Conservation (phyloP, 2,329 filamentous ascomycete species). For the Pseudofabraea citricarpa region DNA sequence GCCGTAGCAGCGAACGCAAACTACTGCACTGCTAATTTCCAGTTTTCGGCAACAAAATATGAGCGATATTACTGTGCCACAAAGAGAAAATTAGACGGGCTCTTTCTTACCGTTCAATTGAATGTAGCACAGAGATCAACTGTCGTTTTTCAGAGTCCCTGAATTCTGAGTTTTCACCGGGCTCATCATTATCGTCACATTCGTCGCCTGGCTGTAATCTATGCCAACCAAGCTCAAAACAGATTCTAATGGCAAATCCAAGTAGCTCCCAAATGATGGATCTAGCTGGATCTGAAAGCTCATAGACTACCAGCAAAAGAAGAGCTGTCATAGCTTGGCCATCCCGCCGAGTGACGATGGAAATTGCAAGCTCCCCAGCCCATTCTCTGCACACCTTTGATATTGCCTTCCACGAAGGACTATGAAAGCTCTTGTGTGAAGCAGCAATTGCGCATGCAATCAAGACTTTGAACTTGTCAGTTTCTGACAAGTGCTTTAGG, state of each 20-base stretch:
- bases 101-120: not conserved
- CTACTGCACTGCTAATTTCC: no score
- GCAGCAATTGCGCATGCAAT: slow-evolving; percentile 1
- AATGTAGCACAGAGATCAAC: not conserved
- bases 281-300: not conserved
- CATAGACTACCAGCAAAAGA: slow-evolving; percentile 3
- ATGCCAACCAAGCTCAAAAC: slow-evolving; percentile 2
- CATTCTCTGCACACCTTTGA: not conserved
- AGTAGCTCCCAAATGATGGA: slow-evolving; percentile 3
- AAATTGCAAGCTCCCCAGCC: not conserved
- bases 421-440: not conserved
- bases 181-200: not conserved
- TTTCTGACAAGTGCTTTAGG: not conserved
- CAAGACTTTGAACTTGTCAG: not conserved
- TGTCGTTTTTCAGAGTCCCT: not conserved
- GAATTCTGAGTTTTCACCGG: not conserved
- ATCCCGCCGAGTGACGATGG: not conserved
- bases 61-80: no score
- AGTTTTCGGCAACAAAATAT: no score
- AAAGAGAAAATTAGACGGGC: no score
- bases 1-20: no score
- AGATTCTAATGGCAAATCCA: slow-evolving; percentile 1
- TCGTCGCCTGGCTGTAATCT: not conserved
- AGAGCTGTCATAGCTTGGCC: not conserved
- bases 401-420: not conserved